phyloP scores from a whole-genome alignment of 1,139 yeast species.

The Scheffersomyces insectosa region DNA sequence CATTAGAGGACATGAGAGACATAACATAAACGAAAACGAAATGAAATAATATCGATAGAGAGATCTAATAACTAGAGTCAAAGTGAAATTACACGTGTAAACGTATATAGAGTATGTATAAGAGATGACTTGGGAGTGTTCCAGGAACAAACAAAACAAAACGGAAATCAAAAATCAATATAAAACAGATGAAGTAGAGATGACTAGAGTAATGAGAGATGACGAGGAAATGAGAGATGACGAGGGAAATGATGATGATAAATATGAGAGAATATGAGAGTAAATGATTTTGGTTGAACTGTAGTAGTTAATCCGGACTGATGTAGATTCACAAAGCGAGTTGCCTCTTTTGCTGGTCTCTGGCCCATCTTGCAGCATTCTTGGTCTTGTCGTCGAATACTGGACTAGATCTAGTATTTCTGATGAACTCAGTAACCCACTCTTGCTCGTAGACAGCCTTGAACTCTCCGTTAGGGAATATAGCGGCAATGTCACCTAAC shows the following conservation, averaged over 20 bases:
- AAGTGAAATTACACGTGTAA: neutral
- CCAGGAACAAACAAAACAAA: neutral
- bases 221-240: slow-evolving; percentile 10
- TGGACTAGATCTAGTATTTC: slow-evolving; percentile 66
- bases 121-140: slow-evolving; percentile 1
- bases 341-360: slow-evolving; percentile 77
- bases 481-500: slow-evolving; percentile 88
- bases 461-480: slow-evolving; percentile 77
- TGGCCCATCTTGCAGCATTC: slow-evolving; percentile 96
- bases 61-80: neutral
- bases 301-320: neutral
- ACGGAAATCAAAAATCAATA: slow-evolving; percentile 4
- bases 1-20: slow-evolving; percentile 13
- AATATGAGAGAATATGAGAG: slow-evolving; percentile 4
- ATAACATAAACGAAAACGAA: neutral
- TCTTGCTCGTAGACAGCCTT: slow-evolving; percentile 63
- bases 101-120: slow-evolving; percentile 1
- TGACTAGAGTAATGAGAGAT: slow-evolving; percentile 11
- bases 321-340: slow-evolving; percentile 11
- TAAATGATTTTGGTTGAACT: neutral
- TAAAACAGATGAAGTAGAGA: slow-evolving; percentile 7
- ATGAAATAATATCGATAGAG: neutral
- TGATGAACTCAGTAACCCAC: slow-evolving; percentile 80
- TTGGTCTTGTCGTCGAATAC: slow-evolving; percentile 65
- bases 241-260: slow-evolving; percentile 4